Evolutionary conservation across 495 filamentous ascomycete genomes (phyloP).

Genomic region (Chlorociboria aeruginascens): DNA sequence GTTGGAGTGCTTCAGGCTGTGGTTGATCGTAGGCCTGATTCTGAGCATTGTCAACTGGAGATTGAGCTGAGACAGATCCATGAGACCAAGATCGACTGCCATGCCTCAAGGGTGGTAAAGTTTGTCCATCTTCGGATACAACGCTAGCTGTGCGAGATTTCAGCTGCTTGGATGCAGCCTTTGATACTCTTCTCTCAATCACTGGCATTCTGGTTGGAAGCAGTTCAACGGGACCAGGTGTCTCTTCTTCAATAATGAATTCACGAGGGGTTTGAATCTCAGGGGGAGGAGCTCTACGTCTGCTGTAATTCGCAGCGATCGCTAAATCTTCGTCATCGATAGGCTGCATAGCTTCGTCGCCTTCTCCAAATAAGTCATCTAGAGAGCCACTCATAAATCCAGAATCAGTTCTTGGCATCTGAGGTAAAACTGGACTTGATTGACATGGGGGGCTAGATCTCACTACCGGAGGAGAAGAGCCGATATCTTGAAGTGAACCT

Average conservation of each 20-base stretch:
- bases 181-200: neutral
- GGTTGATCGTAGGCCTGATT: too few species aligned
- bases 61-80: neutral
- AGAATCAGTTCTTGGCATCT: constrained; percentile 47
- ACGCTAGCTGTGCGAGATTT: constrained; percentile 13
- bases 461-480: constrained; percentile 69
- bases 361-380: constrained; percentile 36
- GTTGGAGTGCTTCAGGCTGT: too few species aligned
- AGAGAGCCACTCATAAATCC: constrained; percentile 70
- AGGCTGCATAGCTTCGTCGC: constrained; percentile 15
- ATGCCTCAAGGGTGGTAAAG: constrained; percentile 9
- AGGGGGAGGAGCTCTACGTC: neutral
- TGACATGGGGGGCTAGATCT: constrained; percentile 39
- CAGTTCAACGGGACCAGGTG: constrained; percentile 20
- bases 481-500: constrained; percentile 49
- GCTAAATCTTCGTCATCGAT: constrained; percentile 13
- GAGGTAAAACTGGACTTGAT: constrained; percentile 65
- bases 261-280: neutral
- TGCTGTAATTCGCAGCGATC: constrained; percentile 3
- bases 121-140: constrained; percentile 18
- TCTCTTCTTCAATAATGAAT: constrained; percentile 12
- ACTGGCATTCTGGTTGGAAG: constrained; percentile 18
- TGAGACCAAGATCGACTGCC: neutral
- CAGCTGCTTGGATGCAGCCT: neutral
- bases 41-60: too few species aligned